Percentiles rank a stretch among this genome's conserved stretches.
phyloP scores from a whole-genome alignment of 1,284 basidiomycete species.

The Trametes hirsuta region DNA sequence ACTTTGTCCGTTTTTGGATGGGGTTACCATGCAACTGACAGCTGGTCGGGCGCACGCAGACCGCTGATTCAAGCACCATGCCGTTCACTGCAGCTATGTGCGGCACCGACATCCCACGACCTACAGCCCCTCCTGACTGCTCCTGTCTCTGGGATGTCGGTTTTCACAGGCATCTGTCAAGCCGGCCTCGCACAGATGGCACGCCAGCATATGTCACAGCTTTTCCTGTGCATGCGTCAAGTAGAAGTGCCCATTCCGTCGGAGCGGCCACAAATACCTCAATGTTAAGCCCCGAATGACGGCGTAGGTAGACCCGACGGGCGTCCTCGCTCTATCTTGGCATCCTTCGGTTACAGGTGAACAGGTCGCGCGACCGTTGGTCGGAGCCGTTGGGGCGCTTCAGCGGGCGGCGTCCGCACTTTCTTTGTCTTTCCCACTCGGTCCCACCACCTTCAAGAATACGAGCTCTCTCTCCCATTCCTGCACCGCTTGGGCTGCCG shows the following conservation, averaged over 20 bases:
- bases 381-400: no score
- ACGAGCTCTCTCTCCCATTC: background rate
- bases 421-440: background rate
- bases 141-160: background rate
- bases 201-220: background rate
- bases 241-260: background rate
- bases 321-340: background rate
- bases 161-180: background rate
- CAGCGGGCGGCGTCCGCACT: background rate
- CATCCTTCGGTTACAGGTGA: background rate
- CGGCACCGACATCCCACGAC: conserved; percentile 10
- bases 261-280: background rate
- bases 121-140: conserved; percentile 3
- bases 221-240: background rate
- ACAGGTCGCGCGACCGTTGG: background rate
- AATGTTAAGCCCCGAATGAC: no score
- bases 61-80: conserved; percentile 1
- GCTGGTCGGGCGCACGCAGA: background rate
- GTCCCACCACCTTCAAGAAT: background rate
- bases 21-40: conserved; percentile 13
- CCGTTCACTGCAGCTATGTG: background rate
- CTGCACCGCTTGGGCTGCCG: no score
- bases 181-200: background rate
- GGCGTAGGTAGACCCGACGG: background rate
- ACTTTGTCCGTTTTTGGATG: background rate